A percentile compares a stretch with the other conserved stretches of the same genome.
Conservation (phyloP, 768 basidiomycete species). For the Leccinum broughii region DNA sequence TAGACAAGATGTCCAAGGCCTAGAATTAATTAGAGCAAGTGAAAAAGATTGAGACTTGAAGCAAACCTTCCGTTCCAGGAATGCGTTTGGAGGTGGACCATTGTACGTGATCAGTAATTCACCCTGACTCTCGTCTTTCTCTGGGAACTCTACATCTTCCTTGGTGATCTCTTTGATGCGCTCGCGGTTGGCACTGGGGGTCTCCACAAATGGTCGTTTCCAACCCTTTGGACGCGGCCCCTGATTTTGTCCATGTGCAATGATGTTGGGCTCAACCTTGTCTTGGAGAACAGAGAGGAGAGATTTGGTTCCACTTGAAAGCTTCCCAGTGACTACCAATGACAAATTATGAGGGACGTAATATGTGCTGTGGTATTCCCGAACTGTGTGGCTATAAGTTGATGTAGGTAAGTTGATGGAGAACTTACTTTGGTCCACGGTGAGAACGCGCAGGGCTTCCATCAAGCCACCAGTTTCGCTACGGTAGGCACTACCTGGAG, state of each 20-base stretch:
- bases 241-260: slow-evolving; percentile 68
- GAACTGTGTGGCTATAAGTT: slow-evolving; percentile 54
- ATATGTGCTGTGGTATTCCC: slow-evolving; percentile 82
- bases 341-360: slow-evolving; percentile 95
- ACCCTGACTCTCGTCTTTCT: slow-evolving; percentile 94
- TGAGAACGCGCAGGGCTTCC: slow-evolving; percentile 83
- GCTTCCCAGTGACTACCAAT: slow-evolving; percentile 85
- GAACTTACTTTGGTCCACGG: slow-evolving; percentile 80
- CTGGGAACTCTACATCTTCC: slow-evolving; percentile 87
- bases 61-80: slow-evolving; percentile 67
- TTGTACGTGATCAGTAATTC: slow-evolving; percentile 77
- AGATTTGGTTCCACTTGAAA: slow-evolving; percentile 71
- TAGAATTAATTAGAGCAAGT: slow-evolving; percentile 29
- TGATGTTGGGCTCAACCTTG: slow-evolving; percentile 78
- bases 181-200: slow-evolving; percentile 63
- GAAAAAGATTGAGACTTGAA: not conserved
- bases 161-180: slow-evolving; percentile 53
- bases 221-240: slow-evolving; percentile 77
- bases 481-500: slow-evolving; percentile 81
- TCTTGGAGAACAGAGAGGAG: slow-evolving; percentile 82
- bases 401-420: slow-evolving; percentile 3
- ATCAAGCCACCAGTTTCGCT: slow-evolving; percentile 97
- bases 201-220: slow-evolving; percentile 95
- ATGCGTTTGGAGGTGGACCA: slow-evolving; percentile 73
- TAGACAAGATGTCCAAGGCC: slow-evolving; percentile 84